Base-by-base conservation (phyloP, 2,329 filamentous ascomycete genomes). In the Ophiostoma sp. region DNA sequence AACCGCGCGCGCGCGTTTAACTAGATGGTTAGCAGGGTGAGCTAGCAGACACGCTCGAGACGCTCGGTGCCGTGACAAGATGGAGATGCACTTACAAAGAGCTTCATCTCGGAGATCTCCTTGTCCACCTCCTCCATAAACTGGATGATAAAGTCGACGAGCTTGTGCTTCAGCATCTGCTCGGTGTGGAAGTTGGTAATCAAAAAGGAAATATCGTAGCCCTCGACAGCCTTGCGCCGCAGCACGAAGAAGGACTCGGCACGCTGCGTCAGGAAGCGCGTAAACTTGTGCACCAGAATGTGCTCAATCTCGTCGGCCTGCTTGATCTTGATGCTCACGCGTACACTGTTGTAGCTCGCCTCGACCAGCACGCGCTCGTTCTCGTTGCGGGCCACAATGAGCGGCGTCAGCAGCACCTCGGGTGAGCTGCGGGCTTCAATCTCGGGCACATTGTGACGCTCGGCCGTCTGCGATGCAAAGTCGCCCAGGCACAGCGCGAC, bases 41-140 rank as follows among this genome's bases (percentile, higher is more conserved):
- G 8, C 18, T 11, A 12, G 12, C 3, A 6, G 27, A 36, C 5
- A 18, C 8, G 27, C 27, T 27, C 27, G 27, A 27, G 27, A 55
- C 42, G 49, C 12, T 4, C 2, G n/a, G 3, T n/a, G 5, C n/a
- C n/a, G 18, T n/a, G 18, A 27, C 18, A 36, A 27, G 49, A 8
- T n/a, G 11, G 7, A 9, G 3, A n/a, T 9, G 14, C 45, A 83
- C 92, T 74, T 85, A 97, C 94, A 80, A 99, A 99, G 75, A 99
- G 89, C 85, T 99, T 99, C 95, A 99, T 98, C 81, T 99, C 96
- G 3, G 95, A 98, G 70, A 99, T 99, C 80, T 99, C 95, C 84
- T 99, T 99, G 79, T 99, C 96, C 4, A 99, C 96, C 78, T 99
- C 95, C 79, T 99, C 94, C 94, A 99, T 98, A 76, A 99, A 99